A percentile compares a stretch with the other conserved stretches of the same genome.
phyloP scores from a whole-genome alignment of 352 stramenopile species.

The Phytophthora cryptogea region DNA sequence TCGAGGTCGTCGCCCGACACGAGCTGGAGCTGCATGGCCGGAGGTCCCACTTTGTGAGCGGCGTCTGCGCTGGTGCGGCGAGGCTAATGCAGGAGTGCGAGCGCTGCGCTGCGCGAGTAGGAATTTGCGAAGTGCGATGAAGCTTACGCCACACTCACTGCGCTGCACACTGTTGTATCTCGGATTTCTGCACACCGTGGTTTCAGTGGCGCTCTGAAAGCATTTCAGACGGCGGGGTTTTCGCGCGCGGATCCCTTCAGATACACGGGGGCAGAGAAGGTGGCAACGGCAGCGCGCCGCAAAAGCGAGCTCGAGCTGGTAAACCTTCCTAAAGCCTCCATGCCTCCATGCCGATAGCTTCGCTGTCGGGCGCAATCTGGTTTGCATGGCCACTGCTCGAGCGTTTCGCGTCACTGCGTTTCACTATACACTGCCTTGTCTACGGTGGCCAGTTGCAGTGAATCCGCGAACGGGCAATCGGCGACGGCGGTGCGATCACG shows the following conservation, averaged over 20 bases:
- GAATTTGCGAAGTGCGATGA: conserved; percentile 36
- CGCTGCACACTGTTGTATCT: conserved; percentile 35
- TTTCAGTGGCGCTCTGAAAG: conserved; percentile 36
- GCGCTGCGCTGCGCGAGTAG: neutral
- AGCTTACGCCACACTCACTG: conserved; percentile 16
- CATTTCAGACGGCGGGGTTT: neutral
- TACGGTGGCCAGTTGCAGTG: conserved; percentile 21
- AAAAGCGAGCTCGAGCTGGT: no score
- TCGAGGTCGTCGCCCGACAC: conserved; percentile 27
- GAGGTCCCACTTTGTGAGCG: no score
- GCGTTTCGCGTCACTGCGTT: conserved; percentile 18
- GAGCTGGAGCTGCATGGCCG: conserved; percentile 38
- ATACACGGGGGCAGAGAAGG: neutral
- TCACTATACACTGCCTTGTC: conserved; percentile 28
- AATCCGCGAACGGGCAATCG: conserved; percentile 21
- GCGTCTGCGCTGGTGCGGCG: no score
- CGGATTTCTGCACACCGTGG: conserved; percentile 38
- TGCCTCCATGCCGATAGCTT: neutral
- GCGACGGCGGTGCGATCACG: neutral
- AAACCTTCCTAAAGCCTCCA: no score
- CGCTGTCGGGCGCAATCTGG: neutral
- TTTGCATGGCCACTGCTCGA: neutral
- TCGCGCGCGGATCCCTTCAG: neutral
- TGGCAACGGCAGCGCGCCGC: neutral
- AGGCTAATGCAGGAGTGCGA: conserved; percentile 1